Evolutionary conservation across 1,284 basidiomycete species (phyloP), one percentile per base, ranked within the genome.

Genomic region (Sphagnurus paluster): DNA sequence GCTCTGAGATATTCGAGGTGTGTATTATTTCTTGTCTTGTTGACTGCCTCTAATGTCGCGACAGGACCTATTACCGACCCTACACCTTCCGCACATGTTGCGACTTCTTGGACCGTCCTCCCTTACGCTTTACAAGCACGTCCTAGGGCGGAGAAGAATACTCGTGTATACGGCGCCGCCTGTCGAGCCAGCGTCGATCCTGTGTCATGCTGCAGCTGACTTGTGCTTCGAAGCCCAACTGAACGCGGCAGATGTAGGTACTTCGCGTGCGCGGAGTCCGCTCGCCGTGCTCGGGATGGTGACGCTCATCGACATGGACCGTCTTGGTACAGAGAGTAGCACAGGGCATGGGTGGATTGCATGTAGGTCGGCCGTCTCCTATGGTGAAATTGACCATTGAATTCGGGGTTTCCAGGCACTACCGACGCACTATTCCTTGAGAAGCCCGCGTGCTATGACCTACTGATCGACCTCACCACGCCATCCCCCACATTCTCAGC

Each of bases 341-440:
- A 71, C 66, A 1, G 84, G 84, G 0, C 68, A 74, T 8, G 87
- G 88, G 10, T 91, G 87, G 86, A 79, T 90, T 44, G 88, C 88
- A 24, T 90, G 87, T 79, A 52, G 51, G 76, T 68, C 7, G 39
- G 25, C 17, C 41, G 13, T 13, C 34, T 28, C 4, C 14, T 7
- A 35, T 32, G 39, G 6, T 13, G 30, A 4, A 16, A 35, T 21
- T 32, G 10, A 14, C 10, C 17, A 26, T 23, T 32, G 16, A 36
- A 43, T 44, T 41, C 32, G 10, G 9, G 2, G 10, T 10, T 19
- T 36, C 21, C 50, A 80, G 77, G 79, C 60, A 90, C 89, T 7
- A 89, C 88, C 0, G 89, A 91, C 52, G 82, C 87, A 2, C 79
- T 91, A 14, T 90, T 87, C 66, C 69, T 89, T 20, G 88, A 91